These are phyloP conservation scores for Claviceps digitariae DNA, from an alignment of 2,329 filamentous ascomycete species.

Conservation along the genomic window DNA sequence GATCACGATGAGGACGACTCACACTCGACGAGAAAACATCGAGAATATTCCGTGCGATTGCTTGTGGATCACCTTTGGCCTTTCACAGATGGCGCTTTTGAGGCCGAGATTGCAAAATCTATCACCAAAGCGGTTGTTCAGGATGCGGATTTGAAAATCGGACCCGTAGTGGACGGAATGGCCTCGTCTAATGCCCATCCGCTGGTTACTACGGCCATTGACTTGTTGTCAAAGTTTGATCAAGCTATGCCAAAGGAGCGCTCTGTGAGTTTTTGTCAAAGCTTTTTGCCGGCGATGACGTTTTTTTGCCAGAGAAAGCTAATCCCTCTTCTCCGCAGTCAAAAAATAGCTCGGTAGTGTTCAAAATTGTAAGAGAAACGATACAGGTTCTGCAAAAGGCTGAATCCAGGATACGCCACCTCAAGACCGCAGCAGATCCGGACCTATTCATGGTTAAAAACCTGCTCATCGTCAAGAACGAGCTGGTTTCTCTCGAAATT, in stretches of 20 bases:
- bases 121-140: conserved; percentile 35
- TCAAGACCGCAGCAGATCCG: conserved; percentile 49
- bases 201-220: conserved; percentile 42
- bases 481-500: conserved; percentile 92
- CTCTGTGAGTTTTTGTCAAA: conserved; percentile 31
- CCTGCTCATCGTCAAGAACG: conserved; percentile 85
- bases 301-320: background rate
- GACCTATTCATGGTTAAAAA: conserved; percentile 93
- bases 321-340: conserved; percentile 8
- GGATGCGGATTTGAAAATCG: conserved; percentile 36
- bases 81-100: conserved; percentile 40
- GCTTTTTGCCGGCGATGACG: too few species aligned
- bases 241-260: conserved; percentile 50
- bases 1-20: conserved; percentile 47
- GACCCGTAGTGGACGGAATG: conserved; percentile 31
- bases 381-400: conserved; percentile 71
- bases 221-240: conserved; percentile 48
- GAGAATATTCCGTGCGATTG: conserved; percentile 41
- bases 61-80: conserved; percentile 45
- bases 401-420: conserved; percentile 54
- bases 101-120: conserved; percentile 40
- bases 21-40: conserved; percentile 36
- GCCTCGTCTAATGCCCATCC: conserved; percentile 45
- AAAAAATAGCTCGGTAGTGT: conserved; percentile 42
- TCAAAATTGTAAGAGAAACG: conserved; percentile 75